Evolutionary conservation across 805 yeast genomes (phyloP), one percentile per base, ranked within the genome.

Genomic region (Candida ponderosae): DNA sequence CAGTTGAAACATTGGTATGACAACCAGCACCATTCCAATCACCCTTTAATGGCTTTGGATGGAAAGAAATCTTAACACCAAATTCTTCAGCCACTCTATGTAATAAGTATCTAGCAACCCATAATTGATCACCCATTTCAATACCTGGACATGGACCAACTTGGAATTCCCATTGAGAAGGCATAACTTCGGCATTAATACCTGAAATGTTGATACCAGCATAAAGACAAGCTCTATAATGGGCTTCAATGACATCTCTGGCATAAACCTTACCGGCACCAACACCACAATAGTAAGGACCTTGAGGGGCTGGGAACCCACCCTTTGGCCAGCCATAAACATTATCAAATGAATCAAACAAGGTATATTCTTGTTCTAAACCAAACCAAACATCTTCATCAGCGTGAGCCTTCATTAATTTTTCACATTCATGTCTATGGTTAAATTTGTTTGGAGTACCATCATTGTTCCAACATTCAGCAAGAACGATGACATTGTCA

Each of bases 1-100:
- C 76, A 55, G 98, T 93, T 34, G 97, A 88, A 44, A 93, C 97
- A 66, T 93, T 93, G 64, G 98, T 93, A 72, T 93, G 98, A 76
- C 97, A 90, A 58, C 98, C 98, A 65, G 98, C 97, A 74, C 98
- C 98, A 66, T 93, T 93, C 97, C 97, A 93, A 72, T 90, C 97
- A 55, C 97, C 97, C 74, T 81, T 77, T 65, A 93, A 76, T 53
- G 98, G 97, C 78, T 93, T 93, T 68, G 98, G 98, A 79, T 93
- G 98, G 82, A 89, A 81, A 33, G 97, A 87, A 54, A 93, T 90
- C 82, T 88, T 89, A 63, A 93, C 94, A 63, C 96, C 97, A 59
- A 93, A 93, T 67, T 93, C 98, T 74, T 93, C 98, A 49, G 97
- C 96, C 38, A 88, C 93, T 70, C 97, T 82, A 69, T 78, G 79